phyloP scores from a whole-genome alignment of 176 grass and related monocot genomes.

The Carex littledalei region DNA sequence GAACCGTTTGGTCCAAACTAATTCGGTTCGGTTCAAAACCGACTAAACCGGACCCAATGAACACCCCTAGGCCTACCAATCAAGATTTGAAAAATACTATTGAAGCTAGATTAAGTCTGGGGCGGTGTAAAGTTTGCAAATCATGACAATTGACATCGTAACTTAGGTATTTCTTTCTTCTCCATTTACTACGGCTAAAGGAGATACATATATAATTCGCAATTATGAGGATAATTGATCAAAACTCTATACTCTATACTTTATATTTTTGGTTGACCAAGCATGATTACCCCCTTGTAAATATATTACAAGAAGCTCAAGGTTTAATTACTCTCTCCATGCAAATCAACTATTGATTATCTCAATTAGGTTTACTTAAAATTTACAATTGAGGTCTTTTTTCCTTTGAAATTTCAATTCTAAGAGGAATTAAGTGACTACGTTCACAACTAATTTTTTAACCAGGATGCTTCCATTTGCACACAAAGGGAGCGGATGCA shows the following conservation, averaged over 20 bases:
- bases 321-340: not conserved
- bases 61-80: not conserved
- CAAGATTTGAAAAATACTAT: slow-evolving; percentile 29
- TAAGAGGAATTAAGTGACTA: not conserved
- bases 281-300: not conserved
- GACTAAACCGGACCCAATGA: too few species aligned
- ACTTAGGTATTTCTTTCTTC: not conserved
- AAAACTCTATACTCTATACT: not conserved
- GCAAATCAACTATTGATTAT: not conserved
- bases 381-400: not conserved
- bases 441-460: not conserved
- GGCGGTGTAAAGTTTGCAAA: slow-evolving; percentile 31
- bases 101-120: slow-evolving; percentile 23
- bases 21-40: too few species aligned
- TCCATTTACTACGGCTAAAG: not conserved
- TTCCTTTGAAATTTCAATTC: not conserved
- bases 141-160: slow-evolving; percentile 32
- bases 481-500: not conserved
- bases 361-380: not conserved
- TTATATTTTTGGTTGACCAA: not conserved
- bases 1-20: too few species aligned
- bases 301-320: too few species aligned
- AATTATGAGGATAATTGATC: not conserved
- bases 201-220: not conserved
- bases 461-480: not conserved